A percentile compares a stretch with the other conserved stretches of the same genome.
phyloP scores from a whole-genome alignment of 2,329 filamentous ascomycete genomes.

The Nemania sp. region DNA sequence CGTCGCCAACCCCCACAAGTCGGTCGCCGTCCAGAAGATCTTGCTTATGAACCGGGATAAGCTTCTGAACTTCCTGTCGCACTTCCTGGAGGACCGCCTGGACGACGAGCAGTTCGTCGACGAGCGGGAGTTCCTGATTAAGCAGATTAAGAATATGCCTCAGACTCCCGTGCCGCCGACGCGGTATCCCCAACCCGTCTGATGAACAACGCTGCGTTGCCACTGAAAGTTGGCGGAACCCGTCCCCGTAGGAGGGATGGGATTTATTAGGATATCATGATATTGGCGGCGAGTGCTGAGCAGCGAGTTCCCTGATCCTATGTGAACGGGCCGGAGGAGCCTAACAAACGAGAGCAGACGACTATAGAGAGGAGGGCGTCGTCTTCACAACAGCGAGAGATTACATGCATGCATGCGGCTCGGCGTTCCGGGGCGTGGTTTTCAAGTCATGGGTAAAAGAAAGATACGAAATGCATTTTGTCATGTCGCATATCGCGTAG shows the following conservation, averaged over 20 bases:
- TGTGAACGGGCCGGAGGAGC: neutral
- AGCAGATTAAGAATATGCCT: conserved; percentile 80
- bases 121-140: conserved; percentile 95
- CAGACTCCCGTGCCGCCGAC: conserved; percentile 59
- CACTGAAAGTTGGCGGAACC: conserved; percentile 1
- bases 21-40: conserved; percentile 92
- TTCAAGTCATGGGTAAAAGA: conserved; percentile 17
- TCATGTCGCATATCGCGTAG: neutral
- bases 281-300: neutral
- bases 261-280: conserved; percentile 14
- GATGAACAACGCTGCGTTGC: conserved; percentile 1
- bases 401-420: conserved; percentile 42
- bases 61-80: conserved; percentile 83
- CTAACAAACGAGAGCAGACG: conserved; percentile 12
- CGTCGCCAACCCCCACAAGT: conserved; percentile 98
- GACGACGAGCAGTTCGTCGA: conserved; percentile 99
- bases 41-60: conserved; percentile 95
- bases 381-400: conserved; percentile 34
- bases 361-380: conserved; percentile 22
- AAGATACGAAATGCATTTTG: neutral
- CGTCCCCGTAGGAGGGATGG: neutral
- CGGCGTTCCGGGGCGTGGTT: conserved; percentile 37
- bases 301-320: conserved; percentile 9
- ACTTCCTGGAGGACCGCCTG: conserved; percentile 91
- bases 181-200: conserved; percentile 43